These are phyloP conservation scores for Kwoniella pini DNA, from an alignment of 768 basidiomycete species.

Conservation along the genomic window DNA sequence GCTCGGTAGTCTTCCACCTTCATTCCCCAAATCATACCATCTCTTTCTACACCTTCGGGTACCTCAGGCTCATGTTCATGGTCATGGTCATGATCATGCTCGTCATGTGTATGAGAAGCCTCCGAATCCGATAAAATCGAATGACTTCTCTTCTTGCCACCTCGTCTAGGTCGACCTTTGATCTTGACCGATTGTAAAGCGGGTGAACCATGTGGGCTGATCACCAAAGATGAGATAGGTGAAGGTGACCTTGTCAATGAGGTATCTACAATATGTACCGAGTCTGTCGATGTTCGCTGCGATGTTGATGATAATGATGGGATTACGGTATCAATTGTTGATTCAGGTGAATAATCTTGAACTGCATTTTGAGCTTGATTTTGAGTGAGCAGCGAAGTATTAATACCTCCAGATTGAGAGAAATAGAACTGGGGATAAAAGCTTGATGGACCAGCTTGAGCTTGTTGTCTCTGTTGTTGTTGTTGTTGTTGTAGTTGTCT, in stretches of 20 bases:
- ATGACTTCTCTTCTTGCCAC: slow-evolving; percentile 20
- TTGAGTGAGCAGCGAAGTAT: slow-evolving; percentile 20
- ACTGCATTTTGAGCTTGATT: neutral
- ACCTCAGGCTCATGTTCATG: slow-evolving; percentile 43
- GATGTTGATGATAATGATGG: neutral
- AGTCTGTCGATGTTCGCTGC: slow-evolving; percentile 9
- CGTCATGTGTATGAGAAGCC: slow-evolving; percentile 19
- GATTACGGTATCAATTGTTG: slow-evolving; percentile 2
- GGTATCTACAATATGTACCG: slow-evolving; percentile 25
- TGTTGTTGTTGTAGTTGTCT: slow-evolving; percentile 13
- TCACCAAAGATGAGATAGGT: slow-evolving; percentile 18
- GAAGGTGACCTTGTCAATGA: slow-evolving; percentile 21
- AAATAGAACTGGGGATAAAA: slow-evolving; percentile 23
- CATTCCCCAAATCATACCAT: slow-evolving; percentile 55
- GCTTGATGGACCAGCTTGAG: slow-evolving; percentile 23
- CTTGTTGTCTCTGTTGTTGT: slow-evolving; percentile 15
- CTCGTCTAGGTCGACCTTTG: neutral
- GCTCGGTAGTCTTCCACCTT: slow-evolving; percentile 49
- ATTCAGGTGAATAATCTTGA: slow-evolving; percentile 4
- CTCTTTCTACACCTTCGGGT: slow-evolving; percentile 48
- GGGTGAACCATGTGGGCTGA: slow-evolving; percentile 29
- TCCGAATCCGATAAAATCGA: slow-evolving; percentile 20
- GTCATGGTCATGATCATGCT: slow-evolving; percentile 23
- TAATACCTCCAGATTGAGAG: slow-evolving; percentile 14
- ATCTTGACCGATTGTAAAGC: neutral